Evolutionary conservation across 2,329 filamentous ascomycete genomes (phyloP).

Genomic region (Blastomyces silverae): DNA sequence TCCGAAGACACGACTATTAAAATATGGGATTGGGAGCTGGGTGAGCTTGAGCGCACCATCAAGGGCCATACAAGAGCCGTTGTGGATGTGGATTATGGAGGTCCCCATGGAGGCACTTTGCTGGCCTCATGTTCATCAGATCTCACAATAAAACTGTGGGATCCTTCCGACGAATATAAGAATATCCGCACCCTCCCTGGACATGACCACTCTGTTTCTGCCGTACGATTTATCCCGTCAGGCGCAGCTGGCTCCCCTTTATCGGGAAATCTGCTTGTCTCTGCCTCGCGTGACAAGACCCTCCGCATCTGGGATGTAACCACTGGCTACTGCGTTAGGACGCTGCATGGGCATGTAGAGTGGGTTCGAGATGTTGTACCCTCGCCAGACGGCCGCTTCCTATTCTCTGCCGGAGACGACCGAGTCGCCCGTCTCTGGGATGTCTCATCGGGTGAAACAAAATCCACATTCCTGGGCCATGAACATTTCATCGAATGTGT

Average conservation of each 20-base stretch:
- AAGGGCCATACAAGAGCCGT: conserved; percentile 90
- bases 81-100: conserved; percentile 82
- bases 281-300: conserved; percentile 76
- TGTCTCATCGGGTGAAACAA: conserved; percentile 65
- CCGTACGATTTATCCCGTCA: conserved; percentile 79
- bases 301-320: conserved; percentile 88
- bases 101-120: conserved; percentile 69
- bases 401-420: conserved; percentile 77
- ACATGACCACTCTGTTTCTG: conserved; percentile 86
- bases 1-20: conserved; percentile 93
- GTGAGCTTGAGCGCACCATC: conserved; percentile 80
- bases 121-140: conserved; percentile 81
- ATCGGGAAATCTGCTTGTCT: conserved; percentile 80
- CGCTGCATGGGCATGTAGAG: conserved; percentile 74
- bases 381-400: conserved; percentile 72
- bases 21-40: conserved; percentile 94
- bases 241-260: conserved; percentile 69
- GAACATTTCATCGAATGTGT: conserved; percentile 84
- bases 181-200: conserved; percentile 87
- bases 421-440: conserved; percentile 81
- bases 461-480: conserved; percentile 74
- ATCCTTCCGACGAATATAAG: conserved; percentile 86
- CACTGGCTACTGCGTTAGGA: conserved; percentile 86
- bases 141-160: conserved; percentile 91
- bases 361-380: conserved; percentile 89